These are phyloP conservation scores for Phyllostachys edulis DNA, from an alignment of 176 grass and related monocot species.

Conservation along the genomic window DNA sequence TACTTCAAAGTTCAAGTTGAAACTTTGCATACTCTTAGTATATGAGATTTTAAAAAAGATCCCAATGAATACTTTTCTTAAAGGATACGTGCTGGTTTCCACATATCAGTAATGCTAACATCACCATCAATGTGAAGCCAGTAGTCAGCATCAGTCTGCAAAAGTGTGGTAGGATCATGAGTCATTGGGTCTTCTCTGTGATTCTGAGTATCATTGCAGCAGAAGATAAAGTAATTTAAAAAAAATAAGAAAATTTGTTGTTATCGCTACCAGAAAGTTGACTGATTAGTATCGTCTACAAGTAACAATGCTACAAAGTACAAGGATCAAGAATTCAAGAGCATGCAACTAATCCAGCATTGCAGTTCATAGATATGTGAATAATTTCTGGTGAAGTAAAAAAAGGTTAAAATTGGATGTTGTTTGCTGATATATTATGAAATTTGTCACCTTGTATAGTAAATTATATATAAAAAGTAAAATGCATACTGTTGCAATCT, in stretches of 20 bases:
- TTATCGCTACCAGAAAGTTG: slow-evolving; percentile 1
- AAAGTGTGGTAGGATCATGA: slow-evolving; percentile 20
- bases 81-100: slow-evolving; percentile 79
- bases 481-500: not conserved
- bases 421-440: slow-evolving; percentile 20
- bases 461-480: not conserved
- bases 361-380: not conserved
- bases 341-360: not conserved
- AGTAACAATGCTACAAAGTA: slow-evolving; percentile 4
- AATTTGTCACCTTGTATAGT: not conserved
- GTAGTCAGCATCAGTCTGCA: slow-evolving; percentile 81
- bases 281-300: not conserved
- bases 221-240: not conserved
- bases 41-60: slow-evolving; percentile 29
- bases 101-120: slow-evolving; percentile 80
- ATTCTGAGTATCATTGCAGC: not conserved
- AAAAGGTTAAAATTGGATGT: not conserved
- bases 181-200: not conserved
- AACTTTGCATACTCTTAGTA: slow-evolving; percentile 11
- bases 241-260: not conserved
- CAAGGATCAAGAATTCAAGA: not conserved
- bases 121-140: slow-evolving; percentile 73
- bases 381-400: not conserved
- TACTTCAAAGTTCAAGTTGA: slow-evolving; percentile 31
- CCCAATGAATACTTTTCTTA: slow-evolving; percentile 21